Evolutionary conservation across 805 yeast genomes (phyloP).

Genomic region (Pichia ethanolica): DNA sequence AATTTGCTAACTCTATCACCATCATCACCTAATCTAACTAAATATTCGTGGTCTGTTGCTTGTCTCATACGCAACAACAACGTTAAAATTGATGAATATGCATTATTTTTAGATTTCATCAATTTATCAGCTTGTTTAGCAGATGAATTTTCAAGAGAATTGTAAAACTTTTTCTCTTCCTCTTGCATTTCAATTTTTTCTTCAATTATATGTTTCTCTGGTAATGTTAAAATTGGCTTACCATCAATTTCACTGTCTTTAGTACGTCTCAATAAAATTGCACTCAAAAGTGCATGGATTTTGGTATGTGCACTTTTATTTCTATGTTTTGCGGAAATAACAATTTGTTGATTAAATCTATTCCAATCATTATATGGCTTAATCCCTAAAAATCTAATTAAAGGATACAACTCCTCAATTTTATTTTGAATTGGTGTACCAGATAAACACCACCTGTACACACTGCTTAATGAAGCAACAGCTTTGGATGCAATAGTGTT

Average conservation of each 20-base stretch:
- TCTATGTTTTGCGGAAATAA: slow-evolving; percentile 43
- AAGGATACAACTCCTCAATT: slow-evolving; percentile 46
- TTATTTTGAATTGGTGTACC: slow-evolving; percentile 58
- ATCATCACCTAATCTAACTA: slow-evolving; percentile 57
- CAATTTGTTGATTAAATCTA: slow-evolving; percentile 49
- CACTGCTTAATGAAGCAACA: slow-evolving; percentile 32
- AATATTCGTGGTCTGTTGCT: slow-evolving; percentile 73
- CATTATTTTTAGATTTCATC: slow-evolving; percentile 23
- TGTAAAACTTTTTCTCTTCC: slow-evolving; percentile 52
- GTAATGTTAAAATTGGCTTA: slow-evolving; percentile 62
- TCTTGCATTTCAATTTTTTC: slow-evolving; percentile 43
- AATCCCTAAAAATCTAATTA: slow-evolving; percentile 43
- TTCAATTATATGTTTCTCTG: slow-evolving; percentile 47
- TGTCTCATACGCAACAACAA: slow-evolving; percentile 74
- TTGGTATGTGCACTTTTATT: slow-evolving; percentile 34
- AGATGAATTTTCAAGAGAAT: slow-evolving; percentile 45
- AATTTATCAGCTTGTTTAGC: slow-evolving; percentile 44
- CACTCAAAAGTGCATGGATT: slow-evolving; percentile 61
- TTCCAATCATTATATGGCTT: slow-evolving; percentile 59
- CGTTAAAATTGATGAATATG: slow-evolving; percentile 57
- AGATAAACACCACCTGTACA: slow-evolving; percentile 42
- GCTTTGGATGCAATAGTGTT: slow-evolving; percentile 40
- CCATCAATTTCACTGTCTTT: slow-evolving; percentile 72
- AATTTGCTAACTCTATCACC: slow-evolving; percentile 32
- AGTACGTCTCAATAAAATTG: slow-evolving; percentile 68